Base-by-base conservation (phyloP, 2,329 filamentous ascomycete genomes). In the Podosphaera aphanis region DNA sequence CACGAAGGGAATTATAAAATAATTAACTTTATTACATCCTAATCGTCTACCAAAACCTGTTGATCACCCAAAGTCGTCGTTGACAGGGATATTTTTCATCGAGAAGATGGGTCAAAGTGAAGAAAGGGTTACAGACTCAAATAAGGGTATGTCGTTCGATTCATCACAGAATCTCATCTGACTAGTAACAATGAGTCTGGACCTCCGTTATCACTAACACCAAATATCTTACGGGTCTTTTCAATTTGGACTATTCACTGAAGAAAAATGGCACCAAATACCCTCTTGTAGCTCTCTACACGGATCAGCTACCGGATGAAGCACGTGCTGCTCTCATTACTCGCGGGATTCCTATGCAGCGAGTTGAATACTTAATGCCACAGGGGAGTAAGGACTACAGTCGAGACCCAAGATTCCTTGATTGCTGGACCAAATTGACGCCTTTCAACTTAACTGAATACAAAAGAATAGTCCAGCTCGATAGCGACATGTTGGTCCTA, bases 401-500 rank as follows among this genome's bases (percentile, higher is more conserved):
- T 55, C 72, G 80, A 49, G 84, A 93, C 61, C 77, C 79, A 43
- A 77, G 85, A 53, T 93, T 93, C 68, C 79, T 83, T 63, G 83
- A 92, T 62, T 85, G 79, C 68, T 93, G 84, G 83, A 82, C 71
- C 61, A 93, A 93, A 63, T 72, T 93, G 23, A 73, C 77, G 15
- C 75, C 80, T 5, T 93, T 92, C 60, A 76, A 73, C 19, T 67
- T 93, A 27, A 69, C 69, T 16, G 75, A 86, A 59, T 93, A 86
- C 63, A 69, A 77, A 21, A 73, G 84, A 36, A 73, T 93, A 29
- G 80, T 92, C 31, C 80, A 84, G 63, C 69, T 93, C 46, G 85
- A 93, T 63, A 80, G 78, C 56, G 85, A 93, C 64, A 93, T 93
- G 84, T 64, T 93, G 44, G 75, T 83, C 6, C 62, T 78, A 52